Evolutionary conservation across 1,284 basidiomycete species (phyloP).

Genomic region (Erythrobasidium hasegawianum): DNA sequence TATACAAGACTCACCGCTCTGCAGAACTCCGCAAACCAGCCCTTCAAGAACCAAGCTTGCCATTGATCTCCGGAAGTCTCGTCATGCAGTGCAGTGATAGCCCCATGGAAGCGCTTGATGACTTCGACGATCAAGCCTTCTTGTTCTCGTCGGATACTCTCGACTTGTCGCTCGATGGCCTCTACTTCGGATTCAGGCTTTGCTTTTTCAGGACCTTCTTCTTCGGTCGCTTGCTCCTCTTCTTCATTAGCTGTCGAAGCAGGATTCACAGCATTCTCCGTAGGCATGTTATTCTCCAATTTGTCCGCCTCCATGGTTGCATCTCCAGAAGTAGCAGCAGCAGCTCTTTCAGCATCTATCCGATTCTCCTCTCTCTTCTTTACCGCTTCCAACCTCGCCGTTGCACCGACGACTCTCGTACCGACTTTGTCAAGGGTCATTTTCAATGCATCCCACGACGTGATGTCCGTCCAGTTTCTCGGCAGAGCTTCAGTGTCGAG

Average conservation of each 20-base stretch:
- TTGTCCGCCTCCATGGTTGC: not conserved
- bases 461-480: slow-evolving; percentile 55
- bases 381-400: slow-evolving; percentile 65
- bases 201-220: slow-evolving; percentile 62
- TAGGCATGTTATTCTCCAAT: not conserved
- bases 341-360: slow-evolving; percentile 36
- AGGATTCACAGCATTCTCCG: not conserved
- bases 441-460: slow-evolving; percentile 78
- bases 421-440: slow-evolving; percentile 82
- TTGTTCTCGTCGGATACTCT: slow-evolving; percentile 64
- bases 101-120: slow-evolving; percentile 58
- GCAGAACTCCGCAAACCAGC: slow-evolving; percentile 81
- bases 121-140: slow-evolving; percentile 67
- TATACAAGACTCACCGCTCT: slow-evolving; percentile 63
- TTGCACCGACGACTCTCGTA: slow-evolving; percentile 71
- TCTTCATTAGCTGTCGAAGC: slow-evolving; percentile 11
- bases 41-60: slow-evolving; percentile 76
- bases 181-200: slow-evolving; percentile 60
- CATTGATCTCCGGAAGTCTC: slow-evolving; percentile 63
- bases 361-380: slow-evolving; percentile 75
- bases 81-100: slow-evolving; percentile 50
- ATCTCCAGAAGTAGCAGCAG: slow-evolving; percentile 18
- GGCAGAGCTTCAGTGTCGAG: slow-evolving; percentile 49
- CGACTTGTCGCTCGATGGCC: slow-evolving; percentile 66
- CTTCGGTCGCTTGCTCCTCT: slow-evolving; percentile 17